A percentile compares a stretch with the other conserved stretches of the same genome.
Evolutionary conservation across 2,329 filamentous ascomycete species (phyloP).

Genomic region (Neofusicoccum umdonicola): DNA sequence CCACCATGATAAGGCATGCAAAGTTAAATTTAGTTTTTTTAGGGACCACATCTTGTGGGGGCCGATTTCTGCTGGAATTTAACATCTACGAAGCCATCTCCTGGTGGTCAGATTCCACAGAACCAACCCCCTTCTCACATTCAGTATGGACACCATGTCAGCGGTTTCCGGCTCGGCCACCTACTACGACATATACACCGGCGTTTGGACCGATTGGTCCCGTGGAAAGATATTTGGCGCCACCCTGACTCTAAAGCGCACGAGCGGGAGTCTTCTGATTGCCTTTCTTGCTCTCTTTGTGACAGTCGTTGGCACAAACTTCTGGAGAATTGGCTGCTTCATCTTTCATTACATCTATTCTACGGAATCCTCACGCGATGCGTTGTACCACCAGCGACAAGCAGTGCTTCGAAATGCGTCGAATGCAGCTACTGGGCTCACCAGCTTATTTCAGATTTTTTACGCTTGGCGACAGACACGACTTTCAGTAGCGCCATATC

Average conservation of each 20-base stretch:
- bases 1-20: too few species aligned
- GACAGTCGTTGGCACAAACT: neutral
- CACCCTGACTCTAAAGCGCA: neutral
- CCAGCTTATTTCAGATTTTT: neutral
- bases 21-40: too few species aligned
- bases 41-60: too few species aligned
- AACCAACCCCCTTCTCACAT: too few species aligned
- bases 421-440: neutral
- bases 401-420: conserved; percentile 16
- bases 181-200: neutral
- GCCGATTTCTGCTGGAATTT: too few species aligned
- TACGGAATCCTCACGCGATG: conserved; percentile 21
- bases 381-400: conserved; percentile 25
- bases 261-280: neutral
- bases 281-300: neutral
- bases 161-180: too few species aligned
- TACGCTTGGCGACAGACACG: neutral
- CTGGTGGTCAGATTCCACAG: too few species aligned
- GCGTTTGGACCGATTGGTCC: neutral
- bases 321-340: conserved; percentile 26
- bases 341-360: conserved; percentile 22
- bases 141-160: neutral
- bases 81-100: too few species aligned
- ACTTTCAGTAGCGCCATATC: neutral
- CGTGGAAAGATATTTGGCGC: neutral